A percentile compares a stretch with the other conserved stretches of the same genome.
Evolutionary conservation across 1,284 basidiomycete genomes (phyloP).

Genomic region (Rhodotorula sp.): DNA sequence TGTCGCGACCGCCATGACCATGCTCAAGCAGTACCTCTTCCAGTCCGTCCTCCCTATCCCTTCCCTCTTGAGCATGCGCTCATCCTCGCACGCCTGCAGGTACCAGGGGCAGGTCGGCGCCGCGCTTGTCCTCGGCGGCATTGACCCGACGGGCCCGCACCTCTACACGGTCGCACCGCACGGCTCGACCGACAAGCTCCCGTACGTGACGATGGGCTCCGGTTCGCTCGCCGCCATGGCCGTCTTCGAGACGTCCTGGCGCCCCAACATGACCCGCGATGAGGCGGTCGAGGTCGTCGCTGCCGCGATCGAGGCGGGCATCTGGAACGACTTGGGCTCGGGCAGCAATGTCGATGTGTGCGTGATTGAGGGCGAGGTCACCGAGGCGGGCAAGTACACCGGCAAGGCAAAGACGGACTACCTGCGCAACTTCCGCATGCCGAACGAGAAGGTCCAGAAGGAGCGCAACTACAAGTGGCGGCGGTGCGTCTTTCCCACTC

Average conservation of each 20-base stretch:
- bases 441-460: conserved; percentile 77
- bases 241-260: conserved; percentile 89
- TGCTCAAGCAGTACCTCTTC: conserved; percentile 88
- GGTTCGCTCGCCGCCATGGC: conserved; percentile 97
- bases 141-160: conserved; percentile 88
- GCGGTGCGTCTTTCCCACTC: conserved; percentile 14
- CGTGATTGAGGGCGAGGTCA: conserved; percentile 77
- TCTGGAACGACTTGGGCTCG: conserved; percentile 98
- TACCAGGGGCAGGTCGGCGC: conserved; percentile 95
- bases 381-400: conserved; percentile 84
- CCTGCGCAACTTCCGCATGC: conserved; percentile 79
- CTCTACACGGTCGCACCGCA: conserved; percentile 96
- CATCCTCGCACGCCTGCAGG: conserved; percentile 53
- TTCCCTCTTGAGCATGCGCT: background rate
- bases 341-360: conserved; percentile 98
- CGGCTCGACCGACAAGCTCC: conserved; percentile 97
- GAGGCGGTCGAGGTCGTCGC: conserved; percentile 83
- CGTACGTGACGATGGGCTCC: conserved; percentile 98
- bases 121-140: conserved; percentile 94
- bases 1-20: conserved; percentile 96
- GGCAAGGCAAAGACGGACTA: conserved; percentile 74
- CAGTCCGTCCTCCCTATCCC: conserved; percentile 56
- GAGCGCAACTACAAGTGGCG: conserved; percentile 82
- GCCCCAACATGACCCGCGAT: conserved; percentile 73
- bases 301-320: conserved; percentile 87